Conservation (phyloP, 352 stramenopile genomes). For the Pythium sp. region DNA sequence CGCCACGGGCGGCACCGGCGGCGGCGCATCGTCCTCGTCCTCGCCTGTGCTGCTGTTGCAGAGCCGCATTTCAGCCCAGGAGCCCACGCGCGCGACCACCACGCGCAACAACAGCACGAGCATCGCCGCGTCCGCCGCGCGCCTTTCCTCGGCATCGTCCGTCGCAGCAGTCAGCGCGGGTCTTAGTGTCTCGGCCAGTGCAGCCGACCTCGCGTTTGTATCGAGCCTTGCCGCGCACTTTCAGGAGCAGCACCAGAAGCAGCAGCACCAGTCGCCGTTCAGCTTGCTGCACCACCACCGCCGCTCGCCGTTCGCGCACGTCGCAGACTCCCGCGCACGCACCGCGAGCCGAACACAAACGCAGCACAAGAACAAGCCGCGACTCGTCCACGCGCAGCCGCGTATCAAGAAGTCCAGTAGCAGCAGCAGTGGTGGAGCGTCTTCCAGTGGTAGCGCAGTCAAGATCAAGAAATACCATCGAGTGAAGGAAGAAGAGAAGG, state of each 20-base stretch:
- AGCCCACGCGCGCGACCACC: conserved; percentile 5
- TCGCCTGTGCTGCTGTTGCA: not conserved
- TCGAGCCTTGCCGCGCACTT: conserved; percentile 16
- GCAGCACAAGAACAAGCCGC: conserved; percentile 5
- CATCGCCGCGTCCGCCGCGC: conserved; percentile 3
- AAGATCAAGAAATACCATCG: conserved; percentile 2
- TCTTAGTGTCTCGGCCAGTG: conserved; percentile 11
- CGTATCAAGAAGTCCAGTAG: not conserved
- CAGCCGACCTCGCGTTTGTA: conserved; percentile 17
- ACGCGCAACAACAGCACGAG: conserved; percentile 16
- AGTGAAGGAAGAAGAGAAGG: conserved; percentile 11
- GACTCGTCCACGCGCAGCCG: not conserved
- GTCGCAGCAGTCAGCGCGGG: not conserved
- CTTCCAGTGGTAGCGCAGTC: not conserved
- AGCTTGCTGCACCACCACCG: conserved; percentile 13
- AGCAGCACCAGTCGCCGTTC: conserved; percentile 1
- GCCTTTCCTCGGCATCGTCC: not conserved
- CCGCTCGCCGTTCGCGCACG: conserved; percentile 16
- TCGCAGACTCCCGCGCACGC: conserved; percentile 4
- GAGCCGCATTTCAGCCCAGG: conserved; percentile 15
- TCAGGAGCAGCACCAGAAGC: conserved; percentile 13
- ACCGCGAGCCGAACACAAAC: not conserved
- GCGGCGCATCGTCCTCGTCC: not conserved
- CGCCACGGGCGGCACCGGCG: not conserved
- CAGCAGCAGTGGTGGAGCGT: not conserved